These are phyloP conservation scores for Aspergillus olivimuriae DNA, from an alignment of 495 filamentous ascomycete species.

Conservation along the genomic window DNA sequence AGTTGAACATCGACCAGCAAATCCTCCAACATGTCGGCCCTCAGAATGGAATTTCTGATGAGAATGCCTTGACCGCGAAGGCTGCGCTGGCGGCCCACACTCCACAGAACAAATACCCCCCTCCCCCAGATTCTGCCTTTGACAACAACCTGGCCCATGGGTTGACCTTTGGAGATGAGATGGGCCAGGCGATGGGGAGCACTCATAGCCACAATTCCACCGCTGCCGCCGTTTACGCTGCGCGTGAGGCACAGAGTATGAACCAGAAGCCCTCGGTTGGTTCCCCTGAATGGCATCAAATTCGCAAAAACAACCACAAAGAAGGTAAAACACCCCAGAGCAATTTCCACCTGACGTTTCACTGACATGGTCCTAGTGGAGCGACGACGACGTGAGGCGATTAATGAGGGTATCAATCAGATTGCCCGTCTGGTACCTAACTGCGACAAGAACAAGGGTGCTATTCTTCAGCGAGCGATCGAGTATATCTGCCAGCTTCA, in stretches of 20 bases:
- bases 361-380: slow-evolving; percentile 58
- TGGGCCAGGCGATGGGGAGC: slow-evolving; percentile 34
- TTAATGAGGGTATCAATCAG: slow-evolving; percentile 99
- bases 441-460: slow-evolving; percentile 98
- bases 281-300: slow-evolving; percentile 96
- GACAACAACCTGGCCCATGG: slow-evolving; percentile 39
- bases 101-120: slow-evolving; percentile 40
- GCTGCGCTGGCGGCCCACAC: slow-evolving; percentile 41
- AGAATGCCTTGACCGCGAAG: slow-evolving; percentile 42
- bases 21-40: slow-evolving; percentile 44
- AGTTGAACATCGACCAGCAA: slow-evolving; percentile 44
- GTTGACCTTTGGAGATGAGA: slow-evolving; percentile 40
- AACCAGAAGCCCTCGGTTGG: slow-evolving; percentile 80
- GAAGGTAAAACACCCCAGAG: slow-evolving; percentile 61
- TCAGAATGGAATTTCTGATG: slow-evolving; percentile 42
- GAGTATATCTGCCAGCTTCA: slow-evolving; percentile 91
- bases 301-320: slow-evolving; percentile 97
- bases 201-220: slow-evolving; percentile 40
- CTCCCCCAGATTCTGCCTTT: slow-evolving; percentile 35
- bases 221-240: slow-evolving; percentile 41
- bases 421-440: slow-evolving; percentile 95
- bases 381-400: slow-evolving; percentile 93
- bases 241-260: slow-evolving; percentile 41
- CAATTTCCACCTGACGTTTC: neutral
- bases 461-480: slow-evolving; percentile 89